Percentiles rank a stretch among this genome's conserved stretches.
Evolutionary conservation across 108 stramenopile genomes (phyloP).

Genomic region (Skeletonema tropicum): DNA sequence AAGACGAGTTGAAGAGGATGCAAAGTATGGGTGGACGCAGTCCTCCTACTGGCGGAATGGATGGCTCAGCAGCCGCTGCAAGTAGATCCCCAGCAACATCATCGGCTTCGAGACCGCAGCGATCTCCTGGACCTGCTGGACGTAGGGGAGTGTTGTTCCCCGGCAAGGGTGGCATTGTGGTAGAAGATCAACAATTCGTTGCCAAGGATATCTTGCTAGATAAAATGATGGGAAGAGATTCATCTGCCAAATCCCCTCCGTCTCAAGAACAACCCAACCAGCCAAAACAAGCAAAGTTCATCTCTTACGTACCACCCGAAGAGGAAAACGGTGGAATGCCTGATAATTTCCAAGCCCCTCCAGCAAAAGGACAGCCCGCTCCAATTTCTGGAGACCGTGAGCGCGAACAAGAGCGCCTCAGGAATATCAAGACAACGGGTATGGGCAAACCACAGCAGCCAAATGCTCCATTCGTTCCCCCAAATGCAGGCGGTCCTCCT

Average conservation of each 20-base stretch:
- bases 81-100: neutral
- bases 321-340: conserved; percentile 8
- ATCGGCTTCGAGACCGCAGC: neutral
- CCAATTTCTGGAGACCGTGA: conserved; percentile 25
- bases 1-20: conserved; percentile 12
- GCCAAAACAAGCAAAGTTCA: conserved; percentile 12
- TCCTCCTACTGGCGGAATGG: neutral
- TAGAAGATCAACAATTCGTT: conserved; percentile 24
- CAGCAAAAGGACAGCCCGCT: conserved; percentile 4
- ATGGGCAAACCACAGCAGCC: conserved; percentile 4
- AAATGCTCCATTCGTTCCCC: neutral
- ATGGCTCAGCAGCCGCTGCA: neutral
- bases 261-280: conserved; percentile 1
- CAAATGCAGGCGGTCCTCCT: conserved; percentile 8
- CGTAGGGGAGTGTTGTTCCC: conserved; percentile 18
- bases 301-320: conserved; percentile 26
- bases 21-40: neutral
- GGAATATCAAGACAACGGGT: conserved; percentile 14
- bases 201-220: conserved; percentile 30
- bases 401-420: conserved; percentile 25
- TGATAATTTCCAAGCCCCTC: conserved; percentile 1
- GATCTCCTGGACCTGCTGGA: neutral
- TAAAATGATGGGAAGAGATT: conserved; percentile 19
- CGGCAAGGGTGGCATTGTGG: conserved; percentile 27
- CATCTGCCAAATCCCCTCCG: conserved; percentile 5